phyloP scores from a whole-genome alignment of 768 basidiomycete genomes.

The Boletus rubropictus region DNA sequence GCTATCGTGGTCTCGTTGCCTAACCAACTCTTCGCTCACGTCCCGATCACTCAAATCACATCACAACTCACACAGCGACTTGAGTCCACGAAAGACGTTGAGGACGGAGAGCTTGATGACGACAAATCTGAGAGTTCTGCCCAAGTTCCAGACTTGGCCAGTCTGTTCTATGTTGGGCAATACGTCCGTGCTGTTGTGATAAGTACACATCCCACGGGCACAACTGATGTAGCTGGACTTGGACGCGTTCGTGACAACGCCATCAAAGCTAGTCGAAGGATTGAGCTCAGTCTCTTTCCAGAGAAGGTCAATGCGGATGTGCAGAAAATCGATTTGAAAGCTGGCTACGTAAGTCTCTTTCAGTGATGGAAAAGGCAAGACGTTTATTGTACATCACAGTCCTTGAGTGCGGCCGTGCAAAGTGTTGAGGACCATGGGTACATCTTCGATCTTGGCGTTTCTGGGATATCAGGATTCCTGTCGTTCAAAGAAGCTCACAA shows the following conservation, averaged over 20 bases:
- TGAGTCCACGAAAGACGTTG: conserved; percentile 53
- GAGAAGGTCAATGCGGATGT: conserved; percentile 80
- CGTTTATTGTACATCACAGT: conserved; percentile 38
- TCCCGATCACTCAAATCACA: conserved; percentile 91
- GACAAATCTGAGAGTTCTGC: conserved; percentile 33
- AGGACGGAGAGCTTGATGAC: conserved; percentile 41
- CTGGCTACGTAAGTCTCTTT: conserved; percentile 60
- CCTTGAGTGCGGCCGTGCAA: conserved; percentile 68
- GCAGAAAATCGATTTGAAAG: conserved; percentile 66
- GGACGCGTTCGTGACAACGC: conserved; percentile 63
- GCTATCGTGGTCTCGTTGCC: conserved; percentile 92
- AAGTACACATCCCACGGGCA: conserved; percentile 60
- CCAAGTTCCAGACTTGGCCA: conserved; percentile 60
- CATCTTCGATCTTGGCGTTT: conserved; percentile 76
- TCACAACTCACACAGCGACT: conserved; percentile 67
- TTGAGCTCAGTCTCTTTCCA: conserved; percentile 82
- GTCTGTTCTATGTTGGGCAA: conserved; percentile 80
- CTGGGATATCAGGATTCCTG: conserved; percentile 78
- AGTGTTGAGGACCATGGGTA: conserved; percentile 95
- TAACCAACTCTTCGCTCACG: conserved; percentile 87
- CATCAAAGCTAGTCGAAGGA: conserved; percentile 61
- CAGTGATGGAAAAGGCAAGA: background rate
- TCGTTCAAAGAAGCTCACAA: conserved; percentile 66
- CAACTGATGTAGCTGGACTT: conserved; percentile 50
- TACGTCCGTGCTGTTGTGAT: conserved; percentile 78